A percentile compares a stretch with the other conserved stretches of the same genome.
Evolutionary conservation across 139 green algal genomes (phyloP).

Genomic region (Micractinium sp.): DNA sequence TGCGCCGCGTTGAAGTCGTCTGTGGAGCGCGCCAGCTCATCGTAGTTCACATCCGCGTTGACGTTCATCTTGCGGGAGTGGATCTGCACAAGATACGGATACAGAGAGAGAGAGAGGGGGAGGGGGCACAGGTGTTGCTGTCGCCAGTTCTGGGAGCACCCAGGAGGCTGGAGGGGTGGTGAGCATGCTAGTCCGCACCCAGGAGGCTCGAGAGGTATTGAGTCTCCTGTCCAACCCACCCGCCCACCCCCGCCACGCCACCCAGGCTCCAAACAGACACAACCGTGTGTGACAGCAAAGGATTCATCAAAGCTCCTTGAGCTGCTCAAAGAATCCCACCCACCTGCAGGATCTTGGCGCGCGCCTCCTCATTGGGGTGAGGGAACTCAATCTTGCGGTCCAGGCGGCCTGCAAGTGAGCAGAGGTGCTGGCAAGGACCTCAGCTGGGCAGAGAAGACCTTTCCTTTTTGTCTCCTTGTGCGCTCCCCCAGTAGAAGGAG

Average conservation of each 20-base stretch:
- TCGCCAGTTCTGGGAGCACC: too few relatives aligned
- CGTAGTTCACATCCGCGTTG: slow-evolving; percentile 94
- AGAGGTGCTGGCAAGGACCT: neutral
- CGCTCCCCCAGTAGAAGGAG: too few relatives aligned
- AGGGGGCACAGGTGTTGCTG: too few relatives aligned
- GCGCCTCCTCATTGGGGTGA: slow-evolving; percentile 96
- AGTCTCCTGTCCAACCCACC: too few relatives aligned
- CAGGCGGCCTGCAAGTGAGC: slow-evolving; percentile 70
- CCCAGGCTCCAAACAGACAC: neutral
- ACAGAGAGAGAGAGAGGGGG: neutral
- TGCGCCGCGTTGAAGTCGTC: slow-evolving; percentile 99
- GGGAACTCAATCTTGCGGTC: slow-evolving; percentile 99
- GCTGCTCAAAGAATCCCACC: neutral
- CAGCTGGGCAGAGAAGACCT: neutral
- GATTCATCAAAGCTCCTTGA: too few relatives aligned
- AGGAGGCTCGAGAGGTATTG: neutral
- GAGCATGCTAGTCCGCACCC: neutral
- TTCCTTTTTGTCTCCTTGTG: too few relatives aligned
- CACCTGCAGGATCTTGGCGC: slow-evolving; percentile 96
- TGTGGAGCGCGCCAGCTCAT: slow-evolving; percentile 95
- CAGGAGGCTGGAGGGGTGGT: neutral
- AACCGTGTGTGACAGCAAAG: too few relatives aligned
- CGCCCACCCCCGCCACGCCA: too few relatives aligned
- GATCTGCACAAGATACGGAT: neutral
- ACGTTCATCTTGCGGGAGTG: slow-evolving; percentile 79